Evolutionary conservation across 345 rosid genomes (phyloP).

Genomic region (Noccaea bulbosa): DNA sequence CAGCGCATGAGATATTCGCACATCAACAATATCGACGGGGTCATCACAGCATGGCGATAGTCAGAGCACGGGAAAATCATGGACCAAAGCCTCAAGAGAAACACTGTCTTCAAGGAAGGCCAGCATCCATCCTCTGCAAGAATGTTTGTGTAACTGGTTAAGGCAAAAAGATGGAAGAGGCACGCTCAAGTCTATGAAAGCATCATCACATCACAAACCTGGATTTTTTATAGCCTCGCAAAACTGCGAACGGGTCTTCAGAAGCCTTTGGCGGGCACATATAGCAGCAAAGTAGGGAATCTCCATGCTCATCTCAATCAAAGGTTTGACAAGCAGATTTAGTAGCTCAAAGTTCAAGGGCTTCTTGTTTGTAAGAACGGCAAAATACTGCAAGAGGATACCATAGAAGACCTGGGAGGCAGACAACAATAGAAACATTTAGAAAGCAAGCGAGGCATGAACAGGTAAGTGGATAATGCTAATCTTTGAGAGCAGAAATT

Average conservation of each 20-base stretch:
- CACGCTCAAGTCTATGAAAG: slow-evolving; percentile 6
- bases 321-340: slow-evolving; percentile 80
- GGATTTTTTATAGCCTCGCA: slow-evolving; percentile 73
- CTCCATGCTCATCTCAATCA: slow-evolving; percentile 86
- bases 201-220: slow-evolving; percentile 56
- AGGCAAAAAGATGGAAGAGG: slow-evolving; percentile 8
- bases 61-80: slow-evolving; percentile 95
- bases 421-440: slow-evolving; percentile 25
- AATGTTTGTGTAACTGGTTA: slow-evolving; percentile 24
- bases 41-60: slow-evolving; percentile 91
- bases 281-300: slow-evolving; percentile 96
- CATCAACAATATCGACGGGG: slow-evolving; percentile 81
- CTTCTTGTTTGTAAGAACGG: slow-evolving; percentile 67
- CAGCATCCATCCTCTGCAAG: slow-evolving; percentile 75
- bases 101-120: slow-evolving; percentile 89
- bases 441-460: slow-evolving; percentile 17
- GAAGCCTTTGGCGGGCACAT: slow-evolving; percentile 88
- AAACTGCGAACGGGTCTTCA: slow-evolving; percentile 62
- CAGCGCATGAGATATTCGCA: slow-evolving; percentile 96
- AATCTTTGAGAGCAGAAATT: slow-evolving; percentile 5
- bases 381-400: slow-evolving; percentile 85
- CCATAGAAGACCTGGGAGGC: slow-evolving; percentile 86
- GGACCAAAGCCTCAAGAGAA: slow-evolving; percentile 89
- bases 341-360: slow-evolving; percentile 80
- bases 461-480: slow-evolving; percentile 4